Conservation (phyloP, 148 eudicot genomes). For the Bassia scoparia region DNA sequence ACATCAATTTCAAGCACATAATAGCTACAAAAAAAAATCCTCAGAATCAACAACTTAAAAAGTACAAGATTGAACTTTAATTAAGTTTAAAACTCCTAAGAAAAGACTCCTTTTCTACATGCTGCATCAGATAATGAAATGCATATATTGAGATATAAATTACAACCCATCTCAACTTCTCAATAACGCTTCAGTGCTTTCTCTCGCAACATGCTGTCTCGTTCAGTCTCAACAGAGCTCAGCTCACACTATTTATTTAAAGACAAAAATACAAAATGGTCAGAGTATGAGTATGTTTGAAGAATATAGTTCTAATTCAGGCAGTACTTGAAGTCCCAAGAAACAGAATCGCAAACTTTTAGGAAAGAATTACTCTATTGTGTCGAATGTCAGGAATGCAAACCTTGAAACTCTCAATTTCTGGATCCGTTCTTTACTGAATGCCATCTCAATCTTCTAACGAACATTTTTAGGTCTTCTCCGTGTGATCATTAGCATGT, state of each 20-base stretch:
- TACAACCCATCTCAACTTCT: slow-evolving; percentile 32
- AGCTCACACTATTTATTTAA: slow-evolving; percentile 57
- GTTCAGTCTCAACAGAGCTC: slow-evolving; percentile 62
- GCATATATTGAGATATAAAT: background rate
- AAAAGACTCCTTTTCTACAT: background rate
- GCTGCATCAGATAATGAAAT: background rate
- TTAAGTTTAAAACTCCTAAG: background rate
- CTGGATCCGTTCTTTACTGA: too few relatives aligned
- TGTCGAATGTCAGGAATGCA: too few relatives aligned
- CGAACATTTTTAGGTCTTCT: slow-evolving; percentile 69
- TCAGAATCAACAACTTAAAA: slow-evolving; percentile 1
- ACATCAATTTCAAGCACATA: slow-evolving; percentile 12
- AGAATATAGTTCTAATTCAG: slow-evolving; percentile 34
- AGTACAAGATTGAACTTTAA: background rate
- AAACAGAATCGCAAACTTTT: too few relatives aligned
- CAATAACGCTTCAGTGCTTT: slow-evolving; percentile 78
- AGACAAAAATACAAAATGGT: slow-evolving; percentile 19
- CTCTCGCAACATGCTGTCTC: slow-evolving; percentile 79
- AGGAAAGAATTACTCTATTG: too few relatives aligned
- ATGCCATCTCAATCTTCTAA: slow-evolving; percentile 60
- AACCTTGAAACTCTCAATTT: too few relatives aligned
- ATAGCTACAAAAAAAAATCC: background rate
- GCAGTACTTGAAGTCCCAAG: too few relatives aligned
- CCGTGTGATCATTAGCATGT: slow-evolving; percentile 42
- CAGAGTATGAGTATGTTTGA: background rate